Evolutionary conservation across 140 eudicot species (phyloP), one percentile per base, ranked within the genome.

Genomic region (Oenanthe javanica): DNA sequence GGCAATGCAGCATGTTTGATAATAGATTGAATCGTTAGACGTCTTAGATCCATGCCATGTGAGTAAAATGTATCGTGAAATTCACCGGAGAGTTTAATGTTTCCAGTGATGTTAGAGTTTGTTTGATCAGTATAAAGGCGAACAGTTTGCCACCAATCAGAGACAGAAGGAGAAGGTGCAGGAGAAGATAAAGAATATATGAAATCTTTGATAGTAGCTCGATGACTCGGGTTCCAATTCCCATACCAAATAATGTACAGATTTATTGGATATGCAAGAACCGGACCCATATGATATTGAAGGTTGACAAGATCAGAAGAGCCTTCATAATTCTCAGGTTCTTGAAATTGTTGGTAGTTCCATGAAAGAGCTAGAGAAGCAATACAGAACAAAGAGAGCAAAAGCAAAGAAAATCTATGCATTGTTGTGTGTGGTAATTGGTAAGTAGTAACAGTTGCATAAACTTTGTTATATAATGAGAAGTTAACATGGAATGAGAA

Each of bases 221-320:
- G 90, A 36, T 90, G 91, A 45, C 19, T 42, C 16, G 86, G 84
- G 81, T 83, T 76, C 96, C 96, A 90, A 45, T 72, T 75, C 63
- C 96, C 96, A 55, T 90, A 90, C 96, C 96, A 90, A 40, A 90
- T 88, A 46, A 90, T 80, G 87, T 90, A 86, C 73, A 90, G 79
- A 72, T 88, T 86, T 57, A 88, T 88, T 0, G 90, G 87, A 54
- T 88, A 82, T 42, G 90, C 78, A 23, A 88, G 90, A 9, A 90
- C 89, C 1, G 94, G 92, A 80, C 94, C 94, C 94, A 90, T 90
- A 81, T 90, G 92, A 83, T 90, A 90, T 74, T 87, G 81, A 47
- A 90, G 86, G 79, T 90, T 70, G 9, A 87, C 79, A 25, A 90
- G 83, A 82, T 84, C 80, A 9, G 95, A 90, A 9, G 92, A 86